Percentiles rank a stretch among this genome's conserved stretches.
These are phyloP conservation scores for Eimeria maxima DNA, from an alignment of 169 alveolate species.

Conservation along the genomic window DNA sequence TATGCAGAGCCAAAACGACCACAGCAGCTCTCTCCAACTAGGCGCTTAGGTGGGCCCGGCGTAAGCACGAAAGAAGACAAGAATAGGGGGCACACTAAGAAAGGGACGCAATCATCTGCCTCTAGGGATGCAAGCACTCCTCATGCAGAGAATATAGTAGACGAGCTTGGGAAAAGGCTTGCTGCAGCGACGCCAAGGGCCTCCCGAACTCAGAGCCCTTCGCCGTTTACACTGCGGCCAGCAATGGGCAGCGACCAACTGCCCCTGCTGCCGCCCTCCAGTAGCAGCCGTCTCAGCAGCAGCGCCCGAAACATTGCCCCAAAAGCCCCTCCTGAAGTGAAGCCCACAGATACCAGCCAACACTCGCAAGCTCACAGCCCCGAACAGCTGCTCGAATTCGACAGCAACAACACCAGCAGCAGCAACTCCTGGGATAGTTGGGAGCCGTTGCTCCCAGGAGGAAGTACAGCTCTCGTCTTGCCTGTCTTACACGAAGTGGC, in stretches of 20 bases:
- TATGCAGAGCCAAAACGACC: neutral
- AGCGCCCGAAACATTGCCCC: neutral
- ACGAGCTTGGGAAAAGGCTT: neutral
- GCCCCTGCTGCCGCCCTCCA: neutral
- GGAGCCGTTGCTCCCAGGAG: conserved; percentile 3
- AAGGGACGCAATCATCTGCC: neutral
- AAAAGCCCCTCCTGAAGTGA: neutral
- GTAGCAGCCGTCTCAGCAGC: conserved; percentile 22
- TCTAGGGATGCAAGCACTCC: neutral
- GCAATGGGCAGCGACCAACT: neutral
- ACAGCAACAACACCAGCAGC: neutral
- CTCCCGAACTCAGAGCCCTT: neutral
- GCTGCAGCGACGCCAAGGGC: neutral
- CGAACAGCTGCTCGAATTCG: neutral
- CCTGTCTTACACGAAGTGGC: neutral
- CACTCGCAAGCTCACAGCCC: neutral
- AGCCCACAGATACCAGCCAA: neutral
- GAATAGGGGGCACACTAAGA: neutral
- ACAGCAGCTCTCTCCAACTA: neutral
- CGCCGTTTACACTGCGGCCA: neutral
- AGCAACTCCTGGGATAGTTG: conserved; percentile 12
- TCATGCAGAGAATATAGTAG: neutral
- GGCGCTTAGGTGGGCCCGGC: neutral
- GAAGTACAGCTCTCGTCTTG: neutral
- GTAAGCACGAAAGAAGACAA: neutral